phyloP scores from a whole-genome alignment of 108 stramenopile genomes.

The Phaeodactylum tricornutum region DNA sequence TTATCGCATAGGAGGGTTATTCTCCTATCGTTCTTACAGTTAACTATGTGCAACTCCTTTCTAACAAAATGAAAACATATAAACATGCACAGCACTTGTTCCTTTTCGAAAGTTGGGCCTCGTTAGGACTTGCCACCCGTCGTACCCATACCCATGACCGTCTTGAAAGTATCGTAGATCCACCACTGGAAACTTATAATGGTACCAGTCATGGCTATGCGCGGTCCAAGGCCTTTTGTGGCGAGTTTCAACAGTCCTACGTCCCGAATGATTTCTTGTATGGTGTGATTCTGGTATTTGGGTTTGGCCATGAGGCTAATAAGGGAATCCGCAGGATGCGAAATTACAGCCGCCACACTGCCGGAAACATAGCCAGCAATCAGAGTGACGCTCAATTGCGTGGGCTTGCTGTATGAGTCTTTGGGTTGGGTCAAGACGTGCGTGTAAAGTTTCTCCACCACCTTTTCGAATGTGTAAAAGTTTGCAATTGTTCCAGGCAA shows the following conservation, averaged over 20 bases:
- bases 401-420: conserved; percentile 6
- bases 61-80: too few species aligned
- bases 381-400: conserved; percentile 26
- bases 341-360: conserved; percentile 7
- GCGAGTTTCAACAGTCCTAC: conserved; percentile 17
- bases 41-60: too few species aligned
- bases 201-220: conserved; percentile 16
- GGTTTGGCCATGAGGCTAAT: conserved; percentile 7
- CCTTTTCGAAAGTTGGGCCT: conserved; percentile 86
- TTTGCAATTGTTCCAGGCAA: conserved; percentile 19
- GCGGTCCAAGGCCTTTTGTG: conserved; percentile 18
- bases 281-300: conserved; percentile 5
- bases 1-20: too few species aligned
- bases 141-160: conserved; percentile 19
- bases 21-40: too few species aligned
- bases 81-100: too few species aligned
- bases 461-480: conserved; percentile 11
- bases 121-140: conserved; percentile 28
- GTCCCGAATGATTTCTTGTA: conserved; percentile 2
- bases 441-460: conserved; percentile 4
- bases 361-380: conserved; percentile 19
- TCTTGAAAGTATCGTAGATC: conserved; percentile 22
- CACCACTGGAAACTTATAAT: conserved; percentile 25
- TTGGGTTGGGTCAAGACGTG: conserved; percentile 8
- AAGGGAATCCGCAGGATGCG: conserved; percentile 24